Percentiles rank a stretch among this genome's conserved stretches.
phyloP scores from a whole-genome alignment of 2,329 filamentous ascomycete genomes.

The Dothideomycetes sp. region DNA sequence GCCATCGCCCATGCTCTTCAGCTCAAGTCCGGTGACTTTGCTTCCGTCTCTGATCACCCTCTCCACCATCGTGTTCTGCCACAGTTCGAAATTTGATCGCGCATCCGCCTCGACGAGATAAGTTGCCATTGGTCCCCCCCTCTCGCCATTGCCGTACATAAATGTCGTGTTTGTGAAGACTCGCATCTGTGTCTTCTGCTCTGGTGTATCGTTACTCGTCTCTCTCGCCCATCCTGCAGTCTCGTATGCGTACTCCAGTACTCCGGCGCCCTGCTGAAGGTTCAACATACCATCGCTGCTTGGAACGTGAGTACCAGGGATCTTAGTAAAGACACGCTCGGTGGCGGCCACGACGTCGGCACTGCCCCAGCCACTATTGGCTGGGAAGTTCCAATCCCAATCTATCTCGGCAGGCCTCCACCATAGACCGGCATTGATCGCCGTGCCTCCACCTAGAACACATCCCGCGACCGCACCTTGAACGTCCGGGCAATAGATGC shows the following conservation, averaged over 20 bases:
- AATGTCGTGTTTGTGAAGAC: slow-evolving; percentile 40
- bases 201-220: slow-evolving; percentile 33
- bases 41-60: slow-evolving; percentile 31
- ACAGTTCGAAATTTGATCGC: slow-evolving; percentile 33
- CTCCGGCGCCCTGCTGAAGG: slow-evolving; percentile 5
- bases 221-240: slow-evolving; percentile 37
- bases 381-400: slow-evolving; percentile 39
- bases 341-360: slow-evolving; percentile 36
- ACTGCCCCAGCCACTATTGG: slow-evolving; percentile 38
- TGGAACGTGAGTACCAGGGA: slow-evolving; percentile 29
- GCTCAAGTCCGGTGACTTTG: slow-evolving; percentile 30
- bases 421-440: slow-evolving; percentile 44
- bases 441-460: slow-evolving; percentile 40
- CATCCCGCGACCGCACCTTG: slow-evolving; percentile 26
- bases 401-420: slow-evolving; percentile 43
- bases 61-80: slow-evolving; percentile 32
- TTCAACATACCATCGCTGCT: slow-evolving; percentile 17
- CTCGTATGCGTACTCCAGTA: slow-evolving; percentile 35
- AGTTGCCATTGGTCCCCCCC: slow-evolving; percentile 38
- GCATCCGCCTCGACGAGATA: slow-evolving; percentile 38
- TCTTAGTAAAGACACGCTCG: slow-evolving; percentile 30
- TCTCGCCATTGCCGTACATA: slow-evolving; percentile 38
- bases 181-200: slow-evolving; percentile 29
- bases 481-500: slow-evolving; percentile 5
- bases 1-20: slow-evolving; percentile 1